phyloP scores from a whole-genome alignment of 805 yeast species.

The Candida awuae region DNA sequence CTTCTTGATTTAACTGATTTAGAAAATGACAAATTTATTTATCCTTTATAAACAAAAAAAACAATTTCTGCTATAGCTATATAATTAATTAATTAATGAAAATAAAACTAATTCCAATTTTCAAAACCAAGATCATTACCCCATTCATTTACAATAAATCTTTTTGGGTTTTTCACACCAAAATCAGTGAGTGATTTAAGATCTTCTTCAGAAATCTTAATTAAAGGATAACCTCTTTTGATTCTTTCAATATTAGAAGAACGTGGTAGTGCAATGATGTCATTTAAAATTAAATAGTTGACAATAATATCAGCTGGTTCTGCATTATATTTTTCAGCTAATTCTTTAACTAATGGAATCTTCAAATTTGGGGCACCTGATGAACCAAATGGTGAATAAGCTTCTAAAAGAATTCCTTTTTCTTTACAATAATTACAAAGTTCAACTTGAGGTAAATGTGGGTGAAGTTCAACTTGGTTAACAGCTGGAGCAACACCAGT shows the following conservation, averaged over 20 bases:
- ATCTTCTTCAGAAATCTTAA: conserved; percentile 33
- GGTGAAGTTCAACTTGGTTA: conserved; percentile 49
- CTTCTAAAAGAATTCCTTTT: conserved; percentile 37
- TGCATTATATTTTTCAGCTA: conserved; percentile 51
- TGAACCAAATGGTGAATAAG: conserved; percentile 60
- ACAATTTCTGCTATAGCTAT: not conserved
- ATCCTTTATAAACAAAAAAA: conserved; percentile 29
- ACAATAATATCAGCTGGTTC: conserved; percentile 49
- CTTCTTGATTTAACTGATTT: conserved; percentile 46
- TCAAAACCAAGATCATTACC: conserved; percentile 29
- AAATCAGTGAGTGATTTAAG: conserved; percentile 23
- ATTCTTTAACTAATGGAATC: conserved; percentile 38
- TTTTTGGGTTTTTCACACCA: conserved; percentile 27
- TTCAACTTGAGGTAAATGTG: conserved; percentile 35
- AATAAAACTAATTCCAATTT: conserved; percentile 22
- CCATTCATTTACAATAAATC: conserved; percentile 26
- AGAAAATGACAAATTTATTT: conserved; percentile 44
- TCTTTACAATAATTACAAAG: conserved; percentile 32
- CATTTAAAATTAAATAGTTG: conserved; percentile 58
- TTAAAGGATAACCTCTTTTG: conserved; percentile 29
- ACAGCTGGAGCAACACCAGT: conserved; percentile 44
- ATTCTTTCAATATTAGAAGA: conserved; percentile 64
- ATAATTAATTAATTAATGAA: too few species aligned
- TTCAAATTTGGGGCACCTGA: conserved; percentile 56
- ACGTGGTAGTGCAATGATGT: conserved; percentile 59